Evolutionary conservation across 305 asterid genomes (phyloP).

Genomic region (Solanum chacoense): DNA sequence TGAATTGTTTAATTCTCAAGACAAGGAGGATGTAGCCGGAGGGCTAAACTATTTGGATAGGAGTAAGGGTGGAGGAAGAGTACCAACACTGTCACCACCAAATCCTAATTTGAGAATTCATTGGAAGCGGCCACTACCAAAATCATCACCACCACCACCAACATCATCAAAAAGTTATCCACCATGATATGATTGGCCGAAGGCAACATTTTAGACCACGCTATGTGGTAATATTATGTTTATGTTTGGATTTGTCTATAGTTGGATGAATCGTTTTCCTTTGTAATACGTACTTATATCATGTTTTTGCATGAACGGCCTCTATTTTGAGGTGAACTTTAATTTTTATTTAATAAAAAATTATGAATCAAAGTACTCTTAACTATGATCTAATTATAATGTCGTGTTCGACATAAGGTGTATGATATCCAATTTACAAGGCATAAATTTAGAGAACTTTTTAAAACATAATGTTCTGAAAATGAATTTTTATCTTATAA

Average conservation of each 20-base stretch:
- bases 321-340: no score
- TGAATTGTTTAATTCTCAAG: not conserved
- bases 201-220: no score
- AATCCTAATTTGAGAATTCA: not conserved
- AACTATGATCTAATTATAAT: not conserved
- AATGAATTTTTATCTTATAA: rapidly evolving
- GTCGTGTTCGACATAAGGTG: not conserved
- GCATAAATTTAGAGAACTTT: rapidly evolving
- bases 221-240: not conserved
- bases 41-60: not conserved
- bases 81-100: not conserved
- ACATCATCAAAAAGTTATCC: not conserved
- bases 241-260: not conserved
- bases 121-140: not conserved
- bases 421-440: no score
- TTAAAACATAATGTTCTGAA: no score
- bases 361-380: not conserved
- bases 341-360: no score
- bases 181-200: not conserved
- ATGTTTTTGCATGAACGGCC: not conserved
- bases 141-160: not conserved
- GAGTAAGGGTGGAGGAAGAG: not conserved
- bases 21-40: not conserved
- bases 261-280: not conserved
- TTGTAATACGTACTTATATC: not conserved